phyloP scores from a whole-genome alignment of 306 rosid genomes.

The Astragalus membranaceus region DNA sequence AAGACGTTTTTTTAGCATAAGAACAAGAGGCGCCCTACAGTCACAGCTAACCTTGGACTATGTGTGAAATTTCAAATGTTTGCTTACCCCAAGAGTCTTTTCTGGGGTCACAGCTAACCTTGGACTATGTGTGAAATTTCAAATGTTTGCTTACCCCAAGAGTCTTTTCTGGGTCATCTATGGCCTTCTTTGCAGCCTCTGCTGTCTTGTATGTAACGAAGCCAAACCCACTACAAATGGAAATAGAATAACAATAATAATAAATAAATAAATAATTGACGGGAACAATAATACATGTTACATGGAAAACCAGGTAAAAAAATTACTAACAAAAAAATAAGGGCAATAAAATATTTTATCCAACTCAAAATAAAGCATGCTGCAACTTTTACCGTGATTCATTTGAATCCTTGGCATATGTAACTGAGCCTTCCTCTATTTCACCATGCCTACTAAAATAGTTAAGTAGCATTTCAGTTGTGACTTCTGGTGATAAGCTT shows the following conservation, averaged over 20 bases:
- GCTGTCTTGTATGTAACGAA: constrained; percentile 62
- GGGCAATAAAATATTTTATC: background rate
- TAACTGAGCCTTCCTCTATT: constrained; percentile 87
- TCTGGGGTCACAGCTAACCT: constrained; percentile 34
- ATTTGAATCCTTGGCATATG: constrained; percentile 69
- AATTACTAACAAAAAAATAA: background rate
- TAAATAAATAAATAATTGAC: too few species aligned
- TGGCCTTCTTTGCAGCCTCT: constrained; percentile 76
- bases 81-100: constrained; percentile 64
- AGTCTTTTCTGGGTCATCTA: constrained; percentile 57
- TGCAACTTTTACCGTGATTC: constrained; percentile 49
- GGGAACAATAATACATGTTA: constrained; percentile 13
- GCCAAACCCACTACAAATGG: constrained; percentile 63
- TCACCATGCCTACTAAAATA: constrained; percentile 60
- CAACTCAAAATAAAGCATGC: background rate
- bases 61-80: background rate
- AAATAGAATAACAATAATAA: constrained; percentile 2
- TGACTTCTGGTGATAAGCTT: constrained; percentile 63
- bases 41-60: background rate
- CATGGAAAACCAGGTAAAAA: background rate
- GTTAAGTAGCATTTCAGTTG: constrained; percentile 58
- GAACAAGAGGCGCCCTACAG: background rate
- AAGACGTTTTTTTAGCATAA: constrained; percentile 4
- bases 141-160: constrained; percentile 51
- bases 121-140: background rate